Conservation (phyloP, 208 protist genomes). For the Trichomonas tenax region DNA sequence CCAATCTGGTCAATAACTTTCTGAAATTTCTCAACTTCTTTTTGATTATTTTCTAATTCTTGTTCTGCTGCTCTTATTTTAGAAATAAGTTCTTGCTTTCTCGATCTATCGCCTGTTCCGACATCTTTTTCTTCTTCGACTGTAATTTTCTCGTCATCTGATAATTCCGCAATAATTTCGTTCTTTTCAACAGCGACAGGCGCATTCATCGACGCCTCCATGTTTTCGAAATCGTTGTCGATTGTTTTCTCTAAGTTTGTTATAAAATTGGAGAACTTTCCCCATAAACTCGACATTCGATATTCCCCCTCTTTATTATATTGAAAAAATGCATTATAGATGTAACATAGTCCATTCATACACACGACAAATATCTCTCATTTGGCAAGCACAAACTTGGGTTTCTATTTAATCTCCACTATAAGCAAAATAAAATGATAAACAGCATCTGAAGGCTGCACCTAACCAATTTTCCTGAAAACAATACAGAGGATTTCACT, state of each 20-base stretch:
- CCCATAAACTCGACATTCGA: not conserved
- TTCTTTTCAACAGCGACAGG: not conserved
- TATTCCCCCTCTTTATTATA: too few relatives aligned
- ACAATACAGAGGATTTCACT: too few relatives aligned
- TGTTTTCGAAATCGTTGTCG: not conserved
- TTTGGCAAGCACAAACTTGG: too few relatives aligned
- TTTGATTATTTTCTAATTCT: not conserved
- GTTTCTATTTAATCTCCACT: too few relatives aligned
- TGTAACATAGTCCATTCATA: too few relatives aligned
- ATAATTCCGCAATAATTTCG: not conserved
- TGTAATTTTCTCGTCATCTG: not conserved
- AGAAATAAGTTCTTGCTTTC: not conserved
- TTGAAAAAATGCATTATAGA: too few relatives aligned
- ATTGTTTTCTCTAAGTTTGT: not conserved
- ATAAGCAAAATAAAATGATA: too few relatives aligned
- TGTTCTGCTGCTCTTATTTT: not conserved
- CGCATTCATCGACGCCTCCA: not conserved
- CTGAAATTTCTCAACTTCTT: not conserved
- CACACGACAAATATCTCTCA: too few relatives aligned
- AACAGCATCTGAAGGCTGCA: too few relatives aligned
- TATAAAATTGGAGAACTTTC: not conserved
- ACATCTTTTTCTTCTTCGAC: not conserved
- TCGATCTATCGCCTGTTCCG: not conserved
- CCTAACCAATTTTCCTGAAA: too few relatives aligned
- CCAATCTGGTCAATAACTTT: not conserved